Evolutionary conservation across 495 filamentous ascomycete genomes (phyloP), one percentile per base, ranked within the genome.

Genomic region (Tricharina praecox): DNA sequence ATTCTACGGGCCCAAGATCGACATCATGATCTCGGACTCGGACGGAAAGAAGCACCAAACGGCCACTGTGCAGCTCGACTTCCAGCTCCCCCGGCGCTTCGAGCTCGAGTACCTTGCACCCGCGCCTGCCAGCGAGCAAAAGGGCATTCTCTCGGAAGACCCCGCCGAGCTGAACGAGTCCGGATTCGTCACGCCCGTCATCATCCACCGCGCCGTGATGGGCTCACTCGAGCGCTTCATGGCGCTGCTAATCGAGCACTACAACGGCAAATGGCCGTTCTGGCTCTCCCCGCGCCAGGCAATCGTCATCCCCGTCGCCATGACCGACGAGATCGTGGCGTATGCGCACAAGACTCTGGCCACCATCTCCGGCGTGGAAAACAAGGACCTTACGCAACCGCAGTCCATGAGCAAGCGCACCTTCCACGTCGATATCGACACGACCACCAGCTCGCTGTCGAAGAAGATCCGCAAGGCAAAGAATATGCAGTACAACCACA

Each of bases 1-100:
- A 4, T 95, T 95, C 58, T 95, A 93, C 62, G 87, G 87, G 0
- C 87, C 87, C 8, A 95, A 95, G 65, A 93, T 95, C 52, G 87
- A 95, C 55, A 80, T 93, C 35, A 79, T 92, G 37, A 64, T 93
- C 9, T 76, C 72, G 51, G 87, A 92, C 52, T 75, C 78, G 15
- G 75, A 86, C 52, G 84, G 85, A 3, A 93, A 92, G 59, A 81
- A 83, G 50, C 86, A 93, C 57, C 87, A 95, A 52, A 81, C 87
- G 13, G 87, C 85, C 11, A 93, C 87, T 3, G 80, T 93, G 45
- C 87, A 95, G 65, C 71, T 95, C 24, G 87, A 95, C 57, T 93
- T 95, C 64, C 88, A 95, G 59, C 70, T 95, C 4, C 87, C 87
- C 1, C 79, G 80, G 53, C 73, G 85, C 10, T 93, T 95, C 59